A percentile compares a stretch with the other conserved stretches of the same genome.
These are phyloP conservation scores for Rubroshorea leprosula DNA, from an alignment of 345 rosid species.

Conservation along the genomic window DNA sequence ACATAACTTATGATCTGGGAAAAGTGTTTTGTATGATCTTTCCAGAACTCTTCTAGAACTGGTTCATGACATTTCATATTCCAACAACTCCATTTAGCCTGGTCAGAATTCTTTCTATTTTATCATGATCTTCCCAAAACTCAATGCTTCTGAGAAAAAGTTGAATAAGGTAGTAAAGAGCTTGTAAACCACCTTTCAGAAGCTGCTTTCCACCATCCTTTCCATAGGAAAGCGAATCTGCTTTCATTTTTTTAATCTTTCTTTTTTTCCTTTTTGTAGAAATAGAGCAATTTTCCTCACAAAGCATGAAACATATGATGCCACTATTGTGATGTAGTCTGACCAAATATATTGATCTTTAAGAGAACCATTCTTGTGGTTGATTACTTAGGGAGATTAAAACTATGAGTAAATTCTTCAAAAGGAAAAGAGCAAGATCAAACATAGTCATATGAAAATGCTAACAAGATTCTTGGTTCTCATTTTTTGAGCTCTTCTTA, in stretches of 20 bases:
- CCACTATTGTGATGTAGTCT: not conserved
- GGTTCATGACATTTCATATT: constrained; percentile 1
- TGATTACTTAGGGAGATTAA: too few species aligned
- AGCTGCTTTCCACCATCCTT: too few species aligned
- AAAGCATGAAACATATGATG: not conserved
- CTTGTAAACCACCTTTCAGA: not conserved
- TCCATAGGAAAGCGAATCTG: too few species aligned
- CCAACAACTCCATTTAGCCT: not conserved
- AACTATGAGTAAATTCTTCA: too few species aligned
- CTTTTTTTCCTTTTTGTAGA: too few species aligned
- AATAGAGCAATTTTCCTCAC: too few species aligned
- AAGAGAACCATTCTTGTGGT: too few species aligned
- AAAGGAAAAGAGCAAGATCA: too few species aligned
- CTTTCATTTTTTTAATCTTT: too few species aligned
- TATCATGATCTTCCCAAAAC: not conserved
- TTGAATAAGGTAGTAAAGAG: not conserved
- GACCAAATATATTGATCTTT: too few species aligned
- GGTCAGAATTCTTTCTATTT: not conserved
- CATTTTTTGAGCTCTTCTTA: not conserved
- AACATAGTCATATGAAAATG: too few species aligned
- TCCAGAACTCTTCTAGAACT: constrained; percentile 9
- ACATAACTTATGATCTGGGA: not conserved
- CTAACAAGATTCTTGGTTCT: not conserved
- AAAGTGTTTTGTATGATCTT: too few species aligned
- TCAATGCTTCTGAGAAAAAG: not conserved